Percentiles rank a stretch among this genome's conserved stretches.
phyloP scores from a whole-genome alignment of 345 rosid genomes.

The Populus euphratica region DNA sequence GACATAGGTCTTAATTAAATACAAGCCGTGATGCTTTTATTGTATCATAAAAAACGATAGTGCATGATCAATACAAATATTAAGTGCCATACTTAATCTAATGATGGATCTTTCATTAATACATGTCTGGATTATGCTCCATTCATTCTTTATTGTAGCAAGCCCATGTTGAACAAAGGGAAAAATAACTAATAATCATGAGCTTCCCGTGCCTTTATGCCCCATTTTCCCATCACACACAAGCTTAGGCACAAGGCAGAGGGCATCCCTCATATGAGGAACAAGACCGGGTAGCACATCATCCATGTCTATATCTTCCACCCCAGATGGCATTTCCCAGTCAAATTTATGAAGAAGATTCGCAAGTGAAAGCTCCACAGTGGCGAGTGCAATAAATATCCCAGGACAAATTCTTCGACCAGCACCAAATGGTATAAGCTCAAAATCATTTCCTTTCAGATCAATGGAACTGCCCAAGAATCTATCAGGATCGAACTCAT shows the following conservation, averaged over 20 bases:
- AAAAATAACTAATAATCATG: no score
- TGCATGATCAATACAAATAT: no score
- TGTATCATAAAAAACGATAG: no score
- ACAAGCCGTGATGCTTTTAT: no score
- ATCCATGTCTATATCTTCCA: neutral
- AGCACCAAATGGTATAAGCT: constrained; percentile 27
- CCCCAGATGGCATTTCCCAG: neutral
- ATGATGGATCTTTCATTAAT: no score
- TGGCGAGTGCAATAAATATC: neutral
- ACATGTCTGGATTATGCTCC: no score
- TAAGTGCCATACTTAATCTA: no score
- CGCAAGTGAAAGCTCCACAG: neutral
- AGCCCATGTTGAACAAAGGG: no score
- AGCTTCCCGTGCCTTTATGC: no score
- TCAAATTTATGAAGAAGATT: constrained; percentile 1
- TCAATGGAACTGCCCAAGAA: neutral
- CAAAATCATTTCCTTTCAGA: constrained; percentile 13
- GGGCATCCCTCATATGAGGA: neutral
- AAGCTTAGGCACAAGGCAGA: neutral
- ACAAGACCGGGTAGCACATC: neutral
- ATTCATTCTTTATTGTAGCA: no score
- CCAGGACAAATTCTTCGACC: constrained; percentile 40
- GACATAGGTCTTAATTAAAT: no score
- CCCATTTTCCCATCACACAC: neutral
- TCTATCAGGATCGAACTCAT: neutral